A percentile compares a stretch with the other conserved stretches of the same genome.
Evolutionary conservation across 83 land plant genomes (phyloP).

Genomic region (Picea abies): DNA sequence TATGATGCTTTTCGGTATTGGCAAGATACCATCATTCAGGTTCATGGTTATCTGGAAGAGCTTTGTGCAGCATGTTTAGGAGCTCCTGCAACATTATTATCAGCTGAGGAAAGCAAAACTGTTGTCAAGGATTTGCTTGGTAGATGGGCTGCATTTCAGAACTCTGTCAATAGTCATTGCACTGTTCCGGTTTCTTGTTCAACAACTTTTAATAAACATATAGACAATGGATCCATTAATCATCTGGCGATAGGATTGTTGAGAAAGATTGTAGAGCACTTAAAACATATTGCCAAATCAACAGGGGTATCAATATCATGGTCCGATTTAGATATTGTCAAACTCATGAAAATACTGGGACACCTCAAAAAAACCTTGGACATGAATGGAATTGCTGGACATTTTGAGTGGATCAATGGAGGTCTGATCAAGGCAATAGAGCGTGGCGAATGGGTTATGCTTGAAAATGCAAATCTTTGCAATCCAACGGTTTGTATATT

Average conservation of each 20-base stretch:
- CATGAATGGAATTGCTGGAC: conserved; percentile 34
- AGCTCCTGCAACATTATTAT: conserved; percentile 12
- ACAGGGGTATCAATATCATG: conserved; percentile 35
- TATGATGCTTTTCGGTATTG: conserved; percentile 69
- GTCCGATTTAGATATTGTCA: conserved; percentile 46
- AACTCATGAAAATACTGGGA: conserved; percentile 17
- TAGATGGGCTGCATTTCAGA: conserved; percentile 56
- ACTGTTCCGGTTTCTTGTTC: neutral
- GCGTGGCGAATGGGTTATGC: conserved; percentile 93
- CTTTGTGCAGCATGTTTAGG: conserved; percentile 49
- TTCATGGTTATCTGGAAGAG: conserved; percentile 53
- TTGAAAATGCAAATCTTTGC: conserved; percentile 97
- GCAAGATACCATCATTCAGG: conserved; percentile 40
- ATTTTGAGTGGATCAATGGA: conserved; percentile 96
- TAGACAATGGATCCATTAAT: conserved; percentile 20
- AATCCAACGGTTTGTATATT: conserved; percentile 86
- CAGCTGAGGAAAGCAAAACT: conserved; percentile 16
- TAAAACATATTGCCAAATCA: conserved; percentile 24
- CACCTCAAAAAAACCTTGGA: conserved; percentile 29
- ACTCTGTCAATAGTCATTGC: conserved; percentile 16
- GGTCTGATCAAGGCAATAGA: conserved; percentile 83
- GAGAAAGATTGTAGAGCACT: conserved; percentile 44
- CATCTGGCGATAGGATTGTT: conserved; percentile 22
- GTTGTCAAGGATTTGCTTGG: conserved; percentile 34
- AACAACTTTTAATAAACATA: conserved; percentile 13